These are phyloP conservation scores for Phlyctochytrium bullatum DNA, from an alignment of 192 early-diverging fungal genomes.

Conservation along the genomic window DNA sequence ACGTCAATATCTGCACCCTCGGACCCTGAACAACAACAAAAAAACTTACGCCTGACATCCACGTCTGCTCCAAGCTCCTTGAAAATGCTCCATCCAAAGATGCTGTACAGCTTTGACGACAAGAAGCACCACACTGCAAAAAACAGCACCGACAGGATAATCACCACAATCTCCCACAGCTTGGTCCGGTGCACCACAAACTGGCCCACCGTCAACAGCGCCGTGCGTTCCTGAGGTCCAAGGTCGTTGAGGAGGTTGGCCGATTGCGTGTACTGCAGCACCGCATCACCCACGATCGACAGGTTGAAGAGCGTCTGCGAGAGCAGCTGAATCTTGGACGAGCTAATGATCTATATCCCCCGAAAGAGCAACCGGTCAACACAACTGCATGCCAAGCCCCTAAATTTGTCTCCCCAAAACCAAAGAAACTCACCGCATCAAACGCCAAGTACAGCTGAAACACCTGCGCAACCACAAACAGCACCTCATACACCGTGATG, in stretches of 20 bases:
- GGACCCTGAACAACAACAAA: conserved; percentile 5
- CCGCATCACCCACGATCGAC: conserved; percentile 36
- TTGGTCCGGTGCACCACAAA: conserved; percentile 31
- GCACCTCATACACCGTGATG: conserved; percentile 42
- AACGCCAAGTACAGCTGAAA: conserved; percentile 45
- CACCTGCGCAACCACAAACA: conserved; percentile 41
- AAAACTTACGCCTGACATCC: conserved; percentile 41
- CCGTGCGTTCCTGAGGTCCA: not conserved
- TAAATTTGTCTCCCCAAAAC: not conserved
- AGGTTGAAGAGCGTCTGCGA: conserved; percentile 45
- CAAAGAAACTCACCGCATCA: conserved; percentile 42
- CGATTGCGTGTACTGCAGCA: conserved; percentile 42
- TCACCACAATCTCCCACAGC: conserved; percentile 30
- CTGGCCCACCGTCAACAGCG: not conserved
- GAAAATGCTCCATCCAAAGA: conserved; percentile 60
- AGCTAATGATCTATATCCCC: conserved; percentile 25
- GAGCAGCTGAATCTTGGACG: conserved; percentile 51
- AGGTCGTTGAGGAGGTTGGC: conserved; percentile 18
- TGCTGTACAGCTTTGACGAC: conserved; percentile 40
- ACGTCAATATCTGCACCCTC: not conserved
- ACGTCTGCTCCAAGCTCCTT: conserved; percentile 60
- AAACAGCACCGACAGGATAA: conserved; percentile 37
- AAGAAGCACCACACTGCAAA: conserved; percentile 41
- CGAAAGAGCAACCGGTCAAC: not conserved
- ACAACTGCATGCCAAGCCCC: not conserved